Conservation (phyloP, 2,329 filamentous ascomycete species). For the Albophoma yamanashiensis region DNA sequence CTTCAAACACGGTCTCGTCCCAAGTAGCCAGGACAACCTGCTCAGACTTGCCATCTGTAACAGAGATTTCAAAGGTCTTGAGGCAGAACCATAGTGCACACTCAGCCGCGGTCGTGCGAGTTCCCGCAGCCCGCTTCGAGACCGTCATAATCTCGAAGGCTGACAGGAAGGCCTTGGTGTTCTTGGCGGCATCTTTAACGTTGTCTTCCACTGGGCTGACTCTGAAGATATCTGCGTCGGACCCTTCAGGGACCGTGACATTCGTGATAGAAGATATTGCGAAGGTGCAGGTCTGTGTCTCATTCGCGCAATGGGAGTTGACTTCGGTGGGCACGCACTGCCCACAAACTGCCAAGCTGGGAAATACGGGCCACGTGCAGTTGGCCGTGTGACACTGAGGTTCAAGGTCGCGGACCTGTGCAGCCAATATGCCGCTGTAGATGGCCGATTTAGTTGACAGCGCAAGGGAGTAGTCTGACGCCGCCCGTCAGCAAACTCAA, state of each 20-base stretch:
- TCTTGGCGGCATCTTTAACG: constrained; percentile 3
- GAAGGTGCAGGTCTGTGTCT: constrained; percentile 16
- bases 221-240: constrained; percentile 16
- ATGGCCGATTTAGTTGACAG: constrained; percentile 27
- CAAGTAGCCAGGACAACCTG: constrained; percentile 14
- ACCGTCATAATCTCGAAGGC: constrained; percentile 23
- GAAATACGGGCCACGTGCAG: constrained; percentile 25
- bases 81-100: constrained; percentile 28
- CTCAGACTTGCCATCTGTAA: constrained; percentile 16
- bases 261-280: constrained; percentile 17
- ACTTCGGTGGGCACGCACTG: constrained; percentile 13
- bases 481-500: neutral
- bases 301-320: constrained; percentile 9
- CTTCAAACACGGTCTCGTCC: constrained; percentile 17
- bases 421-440: constrained; percentile 24
- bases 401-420: constrained; percentile 13
- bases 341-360: constrained; percentile 24
- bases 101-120: constrained; percentile 13
- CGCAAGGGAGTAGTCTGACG: constrained; percentile 9
- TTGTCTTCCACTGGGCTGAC: constrained; percentile 13
- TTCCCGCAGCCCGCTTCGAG: constrained; percentile 10
- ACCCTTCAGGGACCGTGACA: constrained; percentile 9
- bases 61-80: constrained; percentile 16
- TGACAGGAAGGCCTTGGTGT: constrained; percentile 19
- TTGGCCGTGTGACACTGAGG: constrained; percentile 19